These are phyloP conservation scores for Penicillium sp. DNA, from an alignment of 2,329 filamentous ascomycete genomes.

Conservation along the genomic window DNA sequence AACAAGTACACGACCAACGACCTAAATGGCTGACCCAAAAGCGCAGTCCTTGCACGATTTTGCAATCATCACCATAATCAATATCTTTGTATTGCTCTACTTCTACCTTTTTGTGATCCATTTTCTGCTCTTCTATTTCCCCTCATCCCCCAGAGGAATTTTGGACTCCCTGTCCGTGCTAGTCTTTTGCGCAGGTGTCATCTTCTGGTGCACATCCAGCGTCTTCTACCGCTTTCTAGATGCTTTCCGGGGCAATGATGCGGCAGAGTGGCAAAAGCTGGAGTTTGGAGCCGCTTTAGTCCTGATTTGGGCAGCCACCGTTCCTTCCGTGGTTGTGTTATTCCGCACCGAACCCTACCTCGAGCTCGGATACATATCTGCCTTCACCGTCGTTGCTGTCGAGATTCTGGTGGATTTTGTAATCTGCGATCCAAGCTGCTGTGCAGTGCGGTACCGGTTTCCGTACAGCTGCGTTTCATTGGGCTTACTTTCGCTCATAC, in stretches of 20 bases:
- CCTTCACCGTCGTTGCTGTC: background rate
- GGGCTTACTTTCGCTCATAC: constrained; percentile 5
- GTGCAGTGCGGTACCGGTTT: background rate
- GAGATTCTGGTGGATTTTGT: background rate
- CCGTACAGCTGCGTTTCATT: constrained; percentile 1
- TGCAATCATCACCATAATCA: no score
- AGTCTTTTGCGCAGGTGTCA: background rate
- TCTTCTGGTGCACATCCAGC: background rate
- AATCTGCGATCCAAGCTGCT: background rate
- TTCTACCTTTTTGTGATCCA: no score
- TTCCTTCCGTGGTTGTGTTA: constrained; percentile 4
- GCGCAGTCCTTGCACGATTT: no score
- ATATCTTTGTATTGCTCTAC: no score
- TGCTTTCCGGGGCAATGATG: constrained; percentile 1
- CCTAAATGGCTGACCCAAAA: no score
- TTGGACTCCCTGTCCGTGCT: background rate
- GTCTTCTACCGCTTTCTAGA: background rate
- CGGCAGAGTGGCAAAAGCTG: constrained; percentile 7
- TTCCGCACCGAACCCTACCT: background rate
- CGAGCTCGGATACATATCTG: constrained; percentile 1
- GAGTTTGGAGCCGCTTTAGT: constrained; percentile 5
- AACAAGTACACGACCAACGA: no score
- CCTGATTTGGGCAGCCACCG: constrained; percentile 6
- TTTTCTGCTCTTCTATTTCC: no score
- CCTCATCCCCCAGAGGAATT: no score